Base-by-base conservation (phyloP, 108 stramenopile genomes). In the Bacterosira constricta region DNA sequence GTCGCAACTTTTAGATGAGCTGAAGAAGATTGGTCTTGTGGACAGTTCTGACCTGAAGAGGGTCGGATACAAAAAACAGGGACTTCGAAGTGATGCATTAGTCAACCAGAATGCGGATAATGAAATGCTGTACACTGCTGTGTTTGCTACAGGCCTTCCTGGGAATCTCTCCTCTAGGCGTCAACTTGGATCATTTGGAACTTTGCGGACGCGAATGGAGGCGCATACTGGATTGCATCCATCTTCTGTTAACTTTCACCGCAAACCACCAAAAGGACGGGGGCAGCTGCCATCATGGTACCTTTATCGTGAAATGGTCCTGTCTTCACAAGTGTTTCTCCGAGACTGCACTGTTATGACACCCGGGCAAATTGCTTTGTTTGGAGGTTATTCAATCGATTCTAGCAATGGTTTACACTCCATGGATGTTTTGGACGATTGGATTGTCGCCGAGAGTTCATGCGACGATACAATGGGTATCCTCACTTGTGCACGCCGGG, bases 241-340 rank as follows among this genome's bases (percentile, higher is more conserved):
- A 26, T 51, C 49, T 44, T 58, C 56, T 11, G 68, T 69, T 9
- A 35, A 23, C 27, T 69, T 69, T 26, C 56, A 58, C 23, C 38
- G 68, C n/a, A 69, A 45, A 30, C 68, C 68, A 1, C 68, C 68
- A 12, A 69, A 10, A 58, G 42, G 42, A 20, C 12, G 44, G 6
- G 18, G 31, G 42, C 53, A 4, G 5, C 57, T 69, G 6, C 55
- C 56, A 23, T 0, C 15, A 5, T 69, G 68, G 68, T 69, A 37
- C 35, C 30, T 58, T 10, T 69, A 69, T 34, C 41, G 56, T 35
- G 68, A 69, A 36, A 69, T 69, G 68, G 68, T 69, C 6, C 34
- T 69, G 9, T 69, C 68, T 0, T 69, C 68, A 7, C 68, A 69
- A 49, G 68, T 69, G 1, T 69, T 69, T 32, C 32, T 69, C 15